phyloP scores from a whole-genome alignment of 441 rosid species.

The Croton setiger region DNA sequence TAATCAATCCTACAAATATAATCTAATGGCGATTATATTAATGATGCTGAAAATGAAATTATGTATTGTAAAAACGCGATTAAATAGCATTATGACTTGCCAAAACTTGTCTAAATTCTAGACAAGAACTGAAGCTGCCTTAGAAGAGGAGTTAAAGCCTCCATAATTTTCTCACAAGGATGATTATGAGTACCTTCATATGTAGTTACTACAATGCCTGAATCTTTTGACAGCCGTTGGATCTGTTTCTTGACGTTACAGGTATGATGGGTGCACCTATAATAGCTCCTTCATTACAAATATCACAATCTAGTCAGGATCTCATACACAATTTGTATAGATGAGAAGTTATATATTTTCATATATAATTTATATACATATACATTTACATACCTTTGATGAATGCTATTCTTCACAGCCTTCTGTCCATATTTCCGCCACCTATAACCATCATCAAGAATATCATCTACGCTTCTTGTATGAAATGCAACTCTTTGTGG shows the following conservation, averaged over 20 bases:
- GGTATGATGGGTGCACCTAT: constrained; percentile 16
- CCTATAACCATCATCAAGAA: constrained; percentile 20
- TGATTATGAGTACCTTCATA: constrained; percentile 17
- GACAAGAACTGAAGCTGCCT: constrained; percentile 16
- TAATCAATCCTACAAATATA: too few relatives aligned
- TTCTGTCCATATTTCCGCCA: constrained; percentile 23
- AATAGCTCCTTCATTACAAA: constrained; percentile 14
- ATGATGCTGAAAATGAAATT: too few relatives aligned
- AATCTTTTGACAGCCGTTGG: constrained; percentile 14
- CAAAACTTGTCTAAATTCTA: not conserved
- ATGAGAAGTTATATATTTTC: not conserved
- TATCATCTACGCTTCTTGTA: constrained; percentile 16
- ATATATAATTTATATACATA: too few relatives aligned
- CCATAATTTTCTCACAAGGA: constrained; percentile 19
- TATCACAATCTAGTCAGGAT: not conserved
- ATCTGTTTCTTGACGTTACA: constrained; percentile 19
- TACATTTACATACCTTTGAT: constrained; percentile 8
- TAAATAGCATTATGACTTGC: too few relatives aligned
- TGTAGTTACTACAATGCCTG: constrained; percentile 12
- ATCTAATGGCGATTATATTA: too few relatives aligned
- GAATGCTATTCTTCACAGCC: constrained; percentile 13
- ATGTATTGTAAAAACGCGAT: too few relatives aligned
- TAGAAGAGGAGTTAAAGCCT: constrained; percentile 14
- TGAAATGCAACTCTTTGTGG: constrained; percentile 18
- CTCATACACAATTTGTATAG: too few relatives aligned